Evolutionary conservation across 1,284 basidiomycete species (phyloP), one percentile per base, ranked within the genome.

Genomic region (Uromyces viciae-fabae): DNA sequence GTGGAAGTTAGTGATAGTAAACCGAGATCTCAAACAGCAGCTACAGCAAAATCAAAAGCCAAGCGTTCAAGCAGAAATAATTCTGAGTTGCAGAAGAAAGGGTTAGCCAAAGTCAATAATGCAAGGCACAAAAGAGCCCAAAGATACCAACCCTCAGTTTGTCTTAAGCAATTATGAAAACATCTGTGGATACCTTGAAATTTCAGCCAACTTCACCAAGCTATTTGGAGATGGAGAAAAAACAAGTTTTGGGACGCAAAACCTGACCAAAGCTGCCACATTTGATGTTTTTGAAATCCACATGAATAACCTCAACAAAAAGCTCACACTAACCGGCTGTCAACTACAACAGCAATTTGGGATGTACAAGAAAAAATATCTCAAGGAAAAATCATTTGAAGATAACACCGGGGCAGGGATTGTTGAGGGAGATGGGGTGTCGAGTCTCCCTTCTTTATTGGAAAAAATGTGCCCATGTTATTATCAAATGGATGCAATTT

Each of bases 391-490:
- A 33, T 17, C 43, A 0, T 72, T 22, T 22, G 69, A n/a, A 2
- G 33, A 72, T 2, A 52, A 72, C 22, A 72, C 69, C 31, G 69
- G 69, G 11, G 69, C 69, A 1, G 69, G 69, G 4, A 31, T 72
- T 25, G 42, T 22, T 4, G 69, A 72, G 8, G 4, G 7, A 9
- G 43, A 72, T 49, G 31, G 22, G 5, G 25, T 9, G 2, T 5
- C n/a, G 1, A 72, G 42, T 33, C 69, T 72, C 1, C 40, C 42
- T 2, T 40, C 43, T 31, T 25, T 49, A 8, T 46, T 72, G 1
- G 69, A 72, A n/a, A 33, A 31, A 33, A 72, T 43, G 31, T 72
- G 69, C 22, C 36, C 42, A 8, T 71, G 68, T 25, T 71, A 71
- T 25, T 28, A 43, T 3, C 68, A 46, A 19, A 72, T 72, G 69